Evolutionary conservation across 2,329 filamentous ascomycete species (phyloP), one percentile per base, ranked within the genome.

Genomic region (Xylariales sp.): DNA sequence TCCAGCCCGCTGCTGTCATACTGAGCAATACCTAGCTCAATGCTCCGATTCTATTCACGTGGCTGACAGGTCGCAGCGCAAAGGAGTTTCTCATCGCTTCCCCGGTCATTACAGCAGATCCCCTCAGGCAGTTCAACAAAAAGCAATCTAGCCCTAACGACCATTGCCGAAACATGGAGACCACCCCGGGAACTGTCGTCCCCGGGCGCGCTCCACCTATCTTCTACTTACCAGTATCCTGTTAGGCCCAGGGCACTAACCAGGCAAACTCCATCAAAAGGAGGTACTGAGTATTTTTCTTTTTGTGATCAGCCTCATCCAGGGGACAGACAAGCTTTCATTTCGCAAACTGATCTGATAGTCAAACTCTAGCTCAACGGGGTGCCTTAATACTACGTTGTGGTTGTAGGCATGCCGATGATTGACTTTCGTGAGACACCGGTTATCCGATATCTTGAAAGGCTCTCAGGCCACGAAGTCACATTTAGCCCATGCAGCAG

Each of bases 281-380:
- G 23, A 23, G 23, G 23, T 23, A 23, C 23, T 23, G 23, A 23
- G 23, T 23, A 23, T 8, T 14, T 69, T 68, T 64, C 61, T 69
- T 67, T 69, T 69, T 68, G 43, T 52, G 61, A 67, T 68, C 61
- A 69, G 68, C 64, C 68, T 68, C 48, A 67, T 58, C 39, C 43
- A 52, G 48, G 32, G 54, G 52, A 52, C 54, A 55, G 52, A 52
- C 54, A 55, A 46, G 49, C 41, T 50, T 50, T 67, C 65, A 63
- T 50, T 67, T 63, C 48, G 45, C 32, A 53, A 58, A 69, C 60
- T 64, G 28, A 65, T 59, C 52, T 49, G 57, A 62, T 56, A 43
- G 56, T 41, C 56, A 34, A 49, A 34, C 50, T 30, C 10, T 36
- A 12, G 39, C 32, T 60, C 23, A 41, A 54, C 6, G 43, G 34